Percentiles rank a stretch among this genome's conserved stretches.
These are phyloP conservation scores for Albatrellus sp. DNA, from an alignment of 1,284 basidiomycete species.

Conservation along the genomic window DNA sequence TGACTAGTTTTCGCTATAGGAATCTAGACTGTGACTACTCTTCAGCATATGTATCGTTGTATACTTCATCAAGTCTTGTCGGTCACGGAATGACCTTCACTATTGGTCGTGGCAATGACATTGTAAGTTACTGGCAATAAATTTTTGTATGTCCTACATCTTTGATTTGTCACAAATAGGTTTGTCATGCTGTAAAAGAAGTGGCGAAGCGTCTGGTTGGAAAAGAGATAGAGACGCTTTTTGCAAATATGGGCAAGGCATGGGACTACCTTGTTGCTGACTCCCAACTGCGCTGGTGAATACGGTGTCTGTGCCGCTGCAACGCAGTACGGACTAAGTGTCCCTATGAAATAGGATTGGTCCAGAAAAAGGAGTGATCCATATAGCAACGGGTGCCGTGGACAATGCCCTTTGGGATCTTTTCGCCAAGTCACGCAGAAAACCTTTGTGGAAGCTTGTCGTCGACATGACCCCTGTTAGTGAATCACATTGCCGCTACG, in stretches of 20 bases:
- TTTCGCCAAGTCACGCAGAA: conserved; percentile 63
- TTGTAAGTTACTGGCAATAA: conserved; percentile 30
- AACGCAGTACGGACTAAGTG: no score
- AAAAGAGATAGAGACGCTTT: conserved; percentile 75
- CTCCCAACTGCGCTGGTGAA: conserved; percentile 77
- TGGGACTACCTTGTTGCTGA: conserved; percentile 76
- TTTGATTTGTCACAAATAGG: no score
- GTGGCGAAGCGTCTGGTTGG: conserved; percentile 75
- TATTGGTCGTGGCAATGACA: conserved; percentile 92
- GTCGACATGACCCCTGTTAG: conserved; percentile 72
- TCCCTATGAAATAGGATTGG: conserved; percentile 50
- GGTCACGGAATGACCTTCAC: conserved; percentile 96
- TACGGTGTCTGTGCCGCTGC: no score
- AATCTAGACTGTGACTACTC: conserved; percentile 94
- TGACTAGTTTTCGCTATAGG: conserved; percentile 31
- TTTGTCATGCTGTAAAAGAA: conserved; percentile 70
- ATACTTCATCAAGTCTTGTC: conserved; percentile 58
- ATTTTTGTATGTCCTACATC: no score
- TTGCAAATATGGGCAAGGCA: conserved; percentile 79
- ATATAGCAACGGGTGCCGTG: conserved; percentile 72
- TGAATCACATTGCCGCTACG: conserved; percentile 6
- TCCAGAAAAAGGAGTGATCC: conserved; percentile 81
- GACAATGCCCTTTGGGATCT: conserved; percentile 78
- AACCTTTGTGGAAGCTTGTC: conserved; percentile 80
- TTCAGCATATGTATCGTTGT: conserved; percentile 77